These are phyloP conservation scores for Canavalia ensiformis DNA, from an alignment of 306 rosid species.

Conservation along the genomic window DNA sequence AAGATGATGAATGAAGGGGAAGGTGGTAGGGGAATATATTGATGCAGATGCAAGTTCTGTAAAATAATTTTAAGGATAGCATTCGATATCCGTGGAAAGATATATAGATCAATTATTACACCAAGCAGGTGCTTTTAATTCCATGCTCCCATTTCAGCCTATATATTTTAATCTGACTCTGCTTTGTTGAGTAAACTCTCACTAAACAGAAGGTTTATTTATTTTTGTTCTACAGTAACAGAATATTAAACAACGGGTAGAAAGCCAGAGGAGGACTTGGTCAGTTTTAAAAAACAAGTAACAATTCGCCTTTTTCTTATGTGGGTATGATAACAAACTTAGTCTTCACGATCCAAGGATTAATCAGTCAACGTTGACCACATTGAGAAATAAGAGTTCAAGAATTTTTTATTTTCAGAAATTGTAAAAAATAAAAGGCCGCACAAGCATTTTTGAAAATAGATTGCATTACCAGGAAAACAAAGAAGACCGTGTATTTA, in stretches of 20 bases:
- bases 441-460: background rate
- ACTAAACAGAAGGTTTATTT: too few species aligned
- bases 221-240: too few species aligned
- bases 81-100: background rate
- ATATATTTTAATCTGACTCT: background rate
- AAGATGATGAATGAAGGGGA: background rate
- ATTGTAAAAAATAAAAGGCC: background rate
- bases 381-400: background rate
- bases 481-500: too few species aligned
- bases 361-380: background rate
- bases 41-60: conserved; percentile 36
- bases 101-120: background rate
- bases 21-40: conserved; percentile 19
- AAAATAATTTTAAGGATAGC: conserved; percentile 37
- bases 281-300: background rate
- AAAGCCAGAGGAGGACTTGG: background rate
- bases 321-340: background rate
- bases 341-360: background rate
- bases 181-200: background rate
- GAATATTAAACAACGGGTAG: background rate
- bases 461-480: too few species aligned
- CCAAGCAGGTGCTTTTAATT: background rate
- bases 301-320: background rate
- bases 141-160: background rate
- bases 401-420: background rate